A percentile compares a stretch with the other conserved stretches of the same genome.
Evolutionary conservation across 345 rosid species (phyloP).

Genomic region (Euphorbia peplus): DNA sequence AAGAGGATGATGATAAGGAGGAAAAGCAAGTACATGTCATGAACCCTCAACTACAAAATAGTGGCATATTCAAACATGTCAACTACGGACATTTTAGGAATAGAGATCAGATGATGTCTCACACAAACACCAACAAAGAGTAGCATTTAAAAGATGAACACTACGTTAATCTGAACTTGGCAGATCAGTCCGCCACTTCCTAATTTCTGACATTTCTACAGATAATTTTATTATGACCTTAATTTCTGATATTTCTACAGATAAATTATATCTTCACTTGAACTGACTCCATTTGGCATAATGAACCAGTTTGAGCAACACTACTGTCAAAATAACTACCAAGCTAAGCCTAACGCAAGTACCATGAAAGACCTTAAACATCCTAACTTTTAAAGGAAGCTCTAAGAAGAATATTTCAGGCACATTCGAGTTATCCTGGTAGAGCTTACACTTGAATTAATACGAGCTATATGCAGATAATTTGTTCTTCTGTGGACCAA

Average conservation of each 20-base stretch:
- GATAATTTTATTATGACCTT: too few relatives aligned
- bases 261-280: neutral
- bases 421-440: neutral
- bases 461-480: neutral
- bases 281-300: neutral
- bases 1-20: neutral
- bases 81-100: neutral
- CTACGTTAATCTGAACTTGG: neutral
- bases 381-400: neutral
- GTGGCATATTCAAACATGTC: neutral
- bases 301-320: neutral
- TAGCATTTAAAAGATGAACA: neutral
- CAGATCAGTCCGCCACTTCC: neutral
- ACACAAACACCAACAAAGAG: neutral
- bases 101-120: neutral
- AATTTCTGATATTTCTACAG: too few relatives aligned
- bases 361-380: neutral
- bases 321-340: neutral
- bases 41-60: neutral
- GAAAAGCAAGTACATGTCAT: neutral
- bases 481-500: neutral
- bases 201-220: neutral
- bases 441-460: neutral
- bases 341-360: neutral
- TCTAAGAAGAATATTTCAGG: neutral